Percentiles rank a stretch among this genome's conserved stretches.
Conservation (phyloP, 208 protist species). For the Crithidia bombi region DNA sequence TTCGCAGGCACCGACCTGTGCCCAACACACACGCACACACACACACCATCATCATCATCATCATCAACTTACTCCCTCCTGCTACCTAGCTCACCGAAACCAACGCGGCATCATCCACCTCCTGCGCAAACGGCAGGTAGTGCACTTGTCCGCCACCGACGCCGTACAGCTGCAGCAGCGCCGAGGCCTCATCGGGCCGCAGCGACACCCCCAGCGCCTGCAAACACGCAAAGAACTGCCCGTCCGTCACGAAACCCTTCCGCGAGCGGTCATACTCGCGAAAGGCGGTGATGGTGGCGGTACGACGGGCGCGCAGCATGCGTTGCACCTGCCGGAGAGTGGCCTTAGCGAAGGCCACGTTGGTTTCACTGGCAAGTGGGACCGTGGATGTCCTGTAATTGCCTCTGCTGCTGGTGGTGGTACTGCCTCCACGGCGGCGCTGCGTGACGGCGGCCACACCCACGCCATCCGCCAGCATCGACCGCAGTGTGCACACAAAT, state of each 20-base stretch:
- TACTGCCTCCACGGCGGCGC: conserved; percentile 39
- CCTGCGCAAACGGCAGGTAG: conserved; percentile 68
- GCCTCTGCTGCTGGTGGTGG: neutral
- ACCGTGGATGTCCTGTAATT: neutral
- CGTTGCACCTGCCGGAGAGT: conserved; percentile 59
- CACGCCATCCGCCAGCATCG: conserved; percentile 55
- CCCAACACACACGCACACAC: no score
- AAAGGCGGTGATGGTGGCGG: conserved; percentile 62
- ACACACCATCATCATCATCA: neutral
- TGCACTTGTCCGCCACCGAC: conserved; percentile 72
- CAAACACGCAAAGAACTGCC: conserved; percentile 87
- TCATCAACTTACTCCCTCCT: neutral
- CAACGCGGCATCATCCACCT: conserved; percentile 54
- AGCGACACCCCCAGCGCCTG: conserved; percentile 76
- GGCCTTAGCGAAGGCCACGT: conserved; percentile 26
- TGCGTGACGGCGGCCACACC: conserved; percentile 49
- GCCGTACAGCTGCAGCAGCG: conserved; percentile 49
- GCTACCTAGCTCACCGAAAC: conserved; percentile 29
- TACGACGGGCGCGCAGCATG: conserved; percentile 55
- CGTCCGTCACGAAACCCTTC: conserved; percentile 77
- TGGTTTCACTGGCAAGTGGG: neutral
- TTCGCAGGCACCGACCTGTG: no score
- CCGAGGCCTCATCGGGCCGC: conserved; percentile 63
- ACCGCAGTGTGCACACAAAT: conserved; percentile 62
- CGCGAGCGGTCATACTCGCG: conserved; percentile 83